Conservation (phyloP, 768 basidiomycete genomes). For the Collybiopsis luxurians region DNA sequence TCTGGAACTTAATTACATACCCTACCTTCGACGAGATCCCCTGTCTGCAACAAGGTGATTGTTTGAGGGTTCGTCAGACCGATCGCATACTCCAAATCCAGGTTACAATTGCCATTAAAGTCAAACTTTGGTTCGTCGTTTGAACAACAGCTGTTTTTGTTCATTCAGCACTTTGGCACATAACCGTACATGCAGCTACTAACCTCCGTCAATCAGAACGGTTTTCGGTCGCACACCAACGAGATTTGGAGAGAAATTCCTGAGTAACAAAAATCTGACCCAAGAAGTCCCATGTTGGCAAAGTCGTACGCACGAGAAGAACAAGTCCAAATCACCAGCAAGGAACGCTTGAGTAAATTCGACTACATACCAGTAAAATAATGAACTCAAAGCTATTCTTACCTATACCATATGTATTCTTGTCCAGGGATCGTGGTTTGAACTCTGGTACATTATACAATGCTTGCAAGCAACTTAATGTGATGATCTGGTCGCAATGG, state of each 20-base stretch:
- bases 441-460: conserved; percentile 34
- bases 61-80: conserved; percentile 32
- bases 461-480: conserved; percentile 36
- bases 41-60: conserved; percentile 37
- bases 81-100: conserved; percentile 50
- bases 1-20: not conserved
- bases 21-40: conserved; percentile 32
- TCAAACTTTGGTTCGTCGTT: conserved; percentile 18
- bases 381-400: conserved; percentile 10
- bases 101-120: conserved; percentile 40
- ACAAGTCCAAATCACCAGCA: conserved; percentile 28
- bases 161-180: not conserved
- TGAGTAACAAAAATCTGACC: not conserved
- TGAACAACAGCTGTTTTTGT: conserved; percentile 23
- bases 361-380: conserved; percentile 18
- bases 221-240: conserved; percentile 30
- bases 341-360: conserved; percentile 39
- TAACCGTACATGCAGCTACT: not conserved
- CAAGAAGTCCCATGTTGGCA: too few relatives aligned
- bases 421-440: conserved; percentile 20
- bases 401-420: conserved; percentile 39
- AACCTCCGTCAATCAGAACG: conserved; percentile 34
- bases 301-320: conserved; percentile 8
- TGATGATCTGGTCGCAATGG: conserved; percentile 36
- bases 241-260: conserved; percentile 32